Evolutionary conservation across 73 alveolate species (phyloP), one percentile per base, ranked within the genome.

Genomic region (Urostyla sp.): DNA sequence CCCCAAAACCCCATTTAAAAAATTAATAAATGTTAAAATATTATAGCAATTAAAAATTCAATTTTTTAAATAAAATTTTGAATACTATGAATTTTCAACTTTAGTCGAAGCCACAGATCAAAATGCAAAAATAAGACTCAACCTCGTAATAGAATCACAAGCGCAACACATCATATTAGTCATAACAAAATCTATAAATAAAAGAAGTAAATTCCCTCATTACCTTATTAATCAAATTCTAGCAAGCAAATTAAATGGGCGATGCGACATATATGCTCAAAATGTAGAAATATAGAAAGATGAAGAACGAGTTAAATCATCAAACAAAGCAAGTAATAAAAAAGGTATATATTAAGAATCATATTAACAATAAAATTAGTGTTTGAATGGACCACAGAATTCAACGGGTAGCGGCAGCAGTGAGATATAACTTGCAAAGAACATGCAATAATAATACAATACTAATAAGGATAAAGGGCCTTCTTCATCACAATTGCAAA

Each of bases 201-300:
- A 28, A 31, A 4, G 76, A 59, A 27, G 76, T 59, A 59, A 59
- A 13, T 35, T 59, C 4, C 23, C 26, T 13, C 20, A 59, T 10
- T 7, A 11, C n/a, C 13, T 35, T 8, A 31, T 21, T 11, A 11
- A 35, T 7, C 21, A 59, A 55, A 3, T 30, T 3, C 57, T 40
- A 3, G 6, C 5, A 59, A 36, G 76, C 35, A 59, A 40, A 13
- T 36, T 59, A 18, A 59, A 55, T 21, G 76, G 76, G 27, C 32
- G 55, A 36, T 4, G 76, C 49, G 18, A 55, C 76, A 13, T 59
- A 59, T 59, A 59, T 59, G 76, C 76, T 59, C 16, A 59, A 59
- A 34, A 52, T 59, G 20, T 34, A 59, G 20, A 59, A 59, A 36
- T 59, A 59, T 36, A 59, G 37, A 34, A 59, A 59, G 21, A 59